phyloP scores from a whole-genome alignment of 1,284 basidiomycete genomes.

The Wolfiporia cocos region DNA sequence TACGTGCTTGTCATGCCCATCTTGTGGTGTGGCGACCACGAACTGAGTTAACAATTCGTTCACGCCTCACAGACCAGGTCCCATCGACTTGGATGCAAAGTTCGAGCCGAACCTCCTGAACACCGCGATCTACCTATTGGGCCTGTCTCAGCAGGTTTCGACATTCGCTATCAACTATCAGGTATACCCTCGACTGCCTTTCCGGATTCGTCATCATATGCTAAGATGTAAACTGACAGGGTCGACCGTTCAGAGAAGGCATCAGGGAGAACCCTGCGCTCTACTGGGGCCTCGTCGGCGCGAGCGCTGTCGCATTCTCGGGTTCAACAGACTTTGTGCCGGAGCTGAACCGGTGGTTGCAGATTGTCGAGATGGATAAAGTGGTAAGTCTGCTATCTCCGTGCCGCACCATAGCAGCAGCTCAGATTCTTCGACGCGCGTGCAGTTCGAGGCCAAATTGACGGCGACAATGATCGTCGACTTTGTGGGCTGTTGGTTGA shows the following conservation, averaged over 20 bases:
- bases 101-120: constrained; percentile 92
- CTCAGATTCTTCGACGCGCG: not conserved
- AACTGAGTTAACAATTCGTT: too few relatives aligned
- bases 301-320: constrained; percentile 85
- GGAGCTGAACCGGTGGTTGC: constrained; percentile 94
- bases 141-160: constrained; percentile 92
- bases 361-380: constrained; percentile 88
- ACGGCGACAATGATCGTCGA: constrained; percentile 83
- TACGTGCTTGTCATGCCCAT: constrained; percentile 33
- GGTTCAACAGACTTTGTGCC: constrained; percentile 92
- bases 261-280: constrained; percentile 89
- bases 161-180: constrained; percentile 98
- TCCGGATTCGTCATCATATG: not conserved
- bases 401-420: constrained; percentile 2
- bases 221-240: constrained; percentile 34
- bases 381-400: constrained; percentile 41
- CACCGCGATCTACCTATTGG: constrained; percentile 91
- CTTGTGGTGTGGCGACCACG: constrained; percentile 5
- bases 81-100: constrained; percentile 89
- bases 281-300: constrained; percentile 88
- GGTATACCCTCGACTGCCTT: constrained; percentile 28
- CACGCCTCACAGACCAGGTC: constrained; percentile 49
- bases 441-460: constrained; percentile 76
- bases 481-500: constrained; percentile 82
- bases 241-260: constrained; percentile 93